Evolutionary conservation across 176 grass and related monocot species (phyloP).

Genomic region (Aegilops tauschii): DNA sequence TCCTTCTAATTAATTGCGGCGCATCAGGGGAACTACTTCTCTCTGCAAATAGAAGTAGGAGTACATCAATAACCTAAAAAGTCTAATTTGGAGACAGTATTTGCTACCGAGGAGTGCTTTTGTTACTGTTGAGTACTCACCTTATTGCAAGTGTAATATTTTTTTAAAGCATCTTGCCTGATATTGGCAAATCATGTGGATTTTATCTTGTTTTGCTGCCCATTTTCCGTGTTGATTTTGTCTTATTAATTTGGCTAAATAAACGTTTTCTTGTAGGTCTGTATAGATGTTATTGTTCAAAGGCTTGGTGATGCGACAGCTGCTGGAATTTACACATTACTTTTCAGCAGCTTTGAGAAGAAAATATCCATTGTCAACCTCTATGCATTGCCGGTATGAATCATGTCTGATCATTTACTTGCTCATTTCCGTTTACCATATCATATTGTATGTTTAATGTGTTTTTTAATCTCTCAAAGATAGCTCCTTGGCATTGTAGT

Average conservation of each 20-base stretch:
- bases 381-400: slow-evolving; percentile 72
- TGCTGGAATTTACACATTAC: slow-evolving; percentile 71
- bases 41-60: background rate
- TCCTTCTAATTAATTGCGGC: background rate
- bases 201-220: background rate
- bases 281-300: slow-evolving; percentile 97
- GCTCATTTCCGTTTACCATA: background rate
- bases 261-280: slow-evolving; percentile 48
- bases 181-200: background rate
- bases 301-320: slow-evolving; percentile 92
- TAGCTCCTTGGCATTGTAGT: background rate
- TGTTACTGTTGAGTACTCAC: background rate
- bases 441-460: background rate
- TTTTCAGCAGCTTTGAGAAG: slow-evolving; percentile 67
- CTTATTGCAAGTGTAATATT: slow-evolving; percentile 10
- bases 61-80: background rate
- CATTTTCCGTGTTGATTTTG: background rate
- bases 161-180: background rate
- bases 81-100: background rate
- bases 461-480: background rate
- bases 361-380: slow-evolving; percentile 65
- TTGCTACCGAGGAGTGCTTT: background rate
- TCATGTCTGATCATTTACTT: slow-evolving; percentile 16
- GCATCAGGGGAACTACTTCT: background rate
- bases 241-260: background rate